Percentiles rank a stretch among this genome's conserved stretches.
phyloP scores from a whole-genome alignment of 805 yeast species.

The Myxozyma vanderwaltii region DNA sequence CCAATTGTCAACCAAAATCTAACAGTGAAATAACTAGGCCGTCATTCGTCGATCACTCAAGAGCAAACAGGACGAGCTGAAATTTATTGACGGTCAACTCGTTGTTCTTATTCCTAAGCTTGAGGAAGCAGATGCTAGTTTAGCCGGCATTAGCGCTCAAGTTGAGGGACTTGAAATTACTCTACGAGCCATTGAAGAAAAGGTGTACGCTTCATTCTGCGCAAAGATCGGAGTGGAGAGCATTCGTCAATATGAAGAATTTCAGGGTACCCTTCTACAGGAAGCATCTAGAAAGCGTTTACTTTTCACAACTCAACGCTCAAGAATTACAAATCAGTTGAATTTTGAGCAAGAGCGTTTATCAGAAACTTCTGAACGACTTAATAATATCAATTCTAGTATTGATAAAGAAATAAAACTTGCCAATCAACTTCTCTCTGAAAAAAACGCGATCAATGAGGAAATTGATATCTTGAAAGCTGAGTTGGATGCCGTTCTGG shows the following conservation, averaged over 20 bases:
- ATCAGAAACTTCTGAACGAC: constrained; percentile 53
- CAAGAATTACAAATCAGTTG: constrained; percentile 61
- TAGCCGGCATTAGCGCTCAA: constrained; percentile 39
- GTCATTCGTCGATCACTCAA: constrained; percentile 31
- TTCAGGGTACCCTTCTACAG: constrained; percentile 52
- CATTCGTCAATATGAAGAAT: constrained; percentile 69
- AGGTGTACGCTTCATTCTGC: constrained; percentile 54
- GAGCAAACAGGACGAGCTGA: constrained; percentile 39
- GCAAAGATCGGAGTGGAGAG: constrained; percentile 52
- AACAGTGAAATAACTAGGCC: constrained; percentile 4
- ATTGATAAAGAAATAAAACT: constrained; percentile 47
- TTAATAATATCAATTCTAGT: constrained; percentile 41
- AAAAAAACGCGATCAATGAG: constrained; percentile 47
- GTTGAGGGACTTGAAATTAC: constrained; percentile 47
- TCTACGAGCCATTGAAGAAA: constrained; percentile 35
- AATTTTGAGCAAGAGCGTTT: constrained; percentile 66
- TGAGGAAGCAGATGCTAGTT: constrained; percentile 38
- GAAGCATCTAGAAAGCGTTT: constrained; percentile 54
- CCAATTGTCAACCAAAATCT: not conserved
- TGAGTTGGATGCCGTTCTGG: constrained; percentile 38
- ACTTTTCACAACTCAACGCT: constrained; percentile 61
- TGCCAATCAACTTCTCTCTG: constrained; percentile 43
- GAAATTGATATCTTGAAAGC: constrained; percentile 47
- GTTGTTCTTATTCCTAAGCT: constrained; percentile 50
- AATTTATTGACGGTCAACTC: constrained; percentile 26